These are phyloP conservation scores for Leonotis leonurus DNA, from an alignment of 257 asterid species.

Conservation along the genomic window DNA sequence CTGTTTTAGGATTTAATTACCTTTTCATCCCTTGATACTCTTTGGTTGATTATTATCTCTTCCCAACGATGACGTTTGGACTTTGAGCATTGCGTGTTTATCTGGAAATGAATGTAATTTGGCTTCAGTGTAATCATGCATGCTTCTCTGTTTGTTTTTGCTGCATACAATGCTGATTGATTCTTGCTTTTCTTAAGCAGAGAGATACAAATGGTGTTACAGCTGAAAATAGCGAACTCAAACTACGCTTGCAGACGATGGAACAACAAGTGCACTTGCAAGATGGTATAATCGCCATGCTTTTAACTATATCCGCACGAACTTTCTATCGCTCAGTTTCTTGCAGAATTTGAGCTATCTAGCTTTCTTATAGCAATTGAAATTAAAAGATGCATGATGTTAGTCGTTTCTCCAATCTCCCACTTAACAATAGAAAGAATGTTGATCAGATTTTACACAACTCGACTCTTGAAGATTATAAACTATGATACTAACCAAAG, in stretches of 20 bases:
- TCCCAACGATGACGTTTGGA: neutral
- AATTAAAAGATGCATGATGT: neutral
- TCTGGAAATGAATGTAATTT: neutral
- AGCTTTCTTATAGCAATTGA: neutral
- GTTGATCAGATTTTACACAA: neutral
- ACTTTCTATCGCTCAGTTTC: slow-evolving; percentile 8
- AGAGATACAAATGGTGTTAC: slow-evolving; percentile 90
- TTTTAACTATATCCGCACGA: slow-evolving; percentile 1
- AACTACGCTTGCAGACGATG: slow-evolving; percentile 81
- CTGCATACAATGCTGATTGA: slow-evolving; percentile 9
- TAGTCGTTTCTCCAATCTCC: neutral
- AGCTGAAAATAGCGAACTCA: slow-evolving; percentile 85
- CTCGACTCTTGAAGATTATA: neutral
- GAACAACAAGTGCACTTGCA: slow-evolving; percentile 96
- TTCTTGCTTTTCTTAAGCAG: slow-evolving; percentile 34
- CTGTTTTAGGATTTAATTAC: neutral
- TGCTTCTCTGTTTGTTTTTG: slow-evolving; percentile 2
- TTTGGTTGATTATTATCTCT: neutral
- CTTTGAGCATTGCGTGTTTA: neutral
- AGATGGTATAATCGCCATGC: slow-evolving; percentile 52
- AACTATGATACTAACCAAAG: neutral
- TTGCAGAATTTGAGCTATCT: neutral
- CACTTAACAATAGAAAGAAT: neutral
- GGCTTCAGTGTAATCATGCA: neutral
- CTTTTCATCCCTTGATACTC: neutral